Percentiles rank a stretch among this genome's conserved stretches.
These are phyloP conservation scores for Lasiodiplodia citricola DNA, from an alignment of 2,329 filamentous ascomycete species.

Conservation along the genomic window DNA sequence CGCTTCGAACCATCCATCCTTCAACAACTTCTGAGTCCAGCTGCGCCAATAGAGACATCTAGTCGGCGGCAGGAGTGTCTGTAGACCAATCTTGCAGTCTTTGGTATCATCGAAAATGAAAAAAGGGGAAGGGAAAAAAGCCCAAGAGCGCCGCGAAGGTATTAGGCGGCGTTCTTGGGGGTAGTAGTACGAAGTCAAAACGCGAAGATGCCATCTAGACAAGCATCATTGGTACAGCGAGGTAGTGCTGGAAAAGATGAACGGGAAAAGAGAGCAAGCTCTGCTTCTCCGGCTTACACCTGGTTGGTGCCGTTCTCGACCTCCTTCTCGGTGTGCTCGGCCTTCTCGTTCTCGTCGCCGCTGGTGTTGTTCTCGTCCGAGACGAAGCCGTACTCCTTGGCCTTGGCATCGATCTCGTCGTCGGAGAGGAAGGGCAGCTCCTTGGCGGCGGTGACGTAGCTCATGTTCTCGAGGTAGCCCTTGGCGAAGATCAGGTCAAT, in stretches of 20 bases:
- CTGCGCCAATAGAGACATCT: conserved; percentile 17
- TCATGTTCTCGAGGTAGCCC: conserved; percentile 63
- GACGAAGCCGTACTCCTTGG: conserved; percentile 43
- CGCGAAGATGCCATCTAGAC: background rate
- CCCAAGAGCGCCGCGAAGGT: background rate
- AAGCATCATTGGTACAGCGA: background rate
- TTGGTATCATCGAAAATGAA: conserved; percentile 18
- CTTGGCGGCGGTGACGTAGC: conserved; percentile 63
- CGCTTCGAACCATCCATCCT: background rate
- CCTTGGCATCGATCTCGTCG: conserved; percentile 59
- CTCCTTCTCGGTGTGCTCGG: conserved; percentile 29
- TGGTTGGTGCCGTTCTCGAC: conserved; percentile 25
- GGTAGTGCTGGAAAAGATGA: background rate
- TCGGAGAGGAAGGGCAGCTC: conserved; percentile 61
- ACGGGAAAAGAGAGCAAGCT: background rate
- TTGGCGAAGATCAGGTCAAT: conserved; percentile 57
- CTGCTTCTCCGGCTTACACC: conserved; percentile 22
- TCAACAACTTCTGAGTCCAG: background rate
- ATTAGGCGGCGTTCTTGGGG: conserved; percentile 3
- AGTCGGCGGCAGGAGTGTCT: conserved; percentile 9
- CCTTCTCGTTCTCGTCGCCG: conserved; percentile 22
- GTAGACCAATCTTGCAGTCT: conserved; percentile 9
- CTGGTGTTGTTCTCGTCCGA: conserved; percentile 31
- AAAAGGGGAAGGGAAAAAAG: background rate
- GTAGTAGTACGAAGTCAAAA: background rate